Evolutionary conservation across 164 flowering plant genomes (phyloP), one percentile per base, ranked within the genome.

Genomic region (Euptelea pleiosperma): DNA sequence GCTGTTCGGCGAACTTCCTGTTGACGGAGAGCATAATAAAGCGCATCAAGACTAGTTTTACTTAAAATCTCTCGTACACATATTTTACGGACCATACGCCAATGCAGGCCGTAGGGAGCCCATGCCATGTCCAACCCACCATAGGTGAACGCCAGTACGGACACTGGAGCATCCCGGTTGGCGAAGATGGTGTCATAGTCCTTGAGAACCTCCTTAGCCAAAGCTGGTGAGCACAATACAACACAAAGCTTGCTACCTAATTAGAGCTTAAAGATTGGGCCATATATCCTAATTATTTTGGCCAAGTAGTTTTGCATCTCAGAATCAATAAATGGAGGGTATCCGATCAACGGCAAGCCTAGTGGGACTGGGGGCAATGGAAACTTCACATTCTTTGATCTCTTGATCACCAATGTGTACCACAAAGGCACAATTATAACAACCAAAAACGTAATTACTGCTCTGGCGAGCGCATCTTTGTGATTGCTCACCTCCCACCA

Each of bases 251-350:
- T 63, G 2, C 18, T 46, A 4, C 67, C 74, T 9, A 66, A 33
- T 43, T 33, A 16, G 19, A 73, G 26, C 15, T 55, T 64, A 14
- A 65, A 6, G 21, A 73, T 69, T 4, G 77, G 65, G 6, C 68
- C 77, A 28, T 73, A 46, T 1, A 31, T 31, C n/a, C 24, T 14
- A 41, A 63, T 62, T 31, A 65, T 24, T 22, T 48, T 21, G 5
- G 57, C 34, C 19, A 73, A 65, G 44, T 37, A 41, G 0, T 9
- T 11, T 3, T 52, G 61, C 25, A 70, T 62, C 9, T 70, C 62
- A 2, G 72, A 43, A 15, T 46, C 65, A 2, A 74, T 60, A 30
- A 60, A 70, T 9, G 67, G 70, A 30, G 67, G 70, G 57, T 48
- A 31, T 28, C 74, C 77, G 0, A 70, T 18, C 2, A 70, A 10